These are phyloP conservation scores for Neonectria magnoliae DNA, from an alignment of 2,329 filamentous ascomycete genomes.

Conservation along the genomic window DNA sequence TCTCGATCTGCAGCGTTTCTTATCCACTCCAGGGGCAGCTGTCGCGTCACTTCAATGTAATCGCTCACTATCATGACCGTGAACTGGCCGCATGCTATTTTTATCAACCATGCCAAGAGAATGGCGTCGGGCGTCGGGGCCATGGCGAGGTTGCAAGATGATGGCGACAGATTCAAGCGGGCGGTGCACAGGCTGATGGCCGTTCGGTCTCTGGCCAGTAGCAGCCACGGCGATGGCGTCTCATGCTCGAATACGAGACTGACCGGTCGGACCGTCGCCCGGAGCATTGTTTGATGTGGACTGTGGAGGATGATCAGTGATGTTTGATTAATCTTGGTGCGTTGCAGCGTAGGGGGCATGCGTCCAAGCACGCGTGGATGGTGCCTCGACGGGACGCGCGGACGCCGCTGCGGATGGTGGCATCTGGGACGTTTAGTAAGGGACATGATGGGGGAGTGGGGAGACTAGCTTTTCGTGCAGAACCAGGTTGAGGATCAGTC, in stretches of 20 bases:
- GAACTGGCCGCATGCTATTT: not conserved
- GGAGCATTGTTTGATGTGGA: not conserved
- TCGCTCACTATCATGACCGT: not conserved
- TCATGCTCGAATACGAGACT: not conserved
- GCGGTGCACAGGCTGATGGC: too few relatives aligned
- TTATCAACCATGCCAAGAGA: not conserved
- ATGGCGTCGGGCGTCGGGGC: not conserved
- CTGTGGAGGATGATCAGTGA: not conserved
- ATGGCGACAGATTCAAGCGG: not conserved
- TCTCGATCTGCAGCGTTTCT: not conserved
- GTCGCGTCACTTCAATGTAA: not conserved
- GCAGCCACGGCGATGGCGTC: not conserved
- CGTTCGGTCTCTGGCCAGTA: too few relatives aligned
- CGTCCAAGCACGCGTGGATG: not conserved
- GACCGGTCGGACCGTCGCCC: not conserved
- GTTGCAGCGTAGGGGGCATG: not conserved
- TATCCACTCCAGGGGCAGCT: not conserved
- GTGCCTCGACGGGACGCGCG: not conserved
- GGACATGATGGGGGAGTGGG: not conserved
- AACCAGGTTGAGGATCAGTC: not conserved
- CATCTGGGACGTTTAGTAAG: not conserved
- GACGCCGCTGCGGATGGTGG: not conserved
- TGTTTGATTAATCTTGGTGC: not conserved
- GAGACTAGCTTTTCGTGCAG: not conserved
- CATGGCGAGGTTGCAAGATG: not conserved